Evolutionary conservation across 441 rosid species (phyloP), one percentile per base, ranked within the genome.

Genomic region (Raphanus hybrid): DNA sequence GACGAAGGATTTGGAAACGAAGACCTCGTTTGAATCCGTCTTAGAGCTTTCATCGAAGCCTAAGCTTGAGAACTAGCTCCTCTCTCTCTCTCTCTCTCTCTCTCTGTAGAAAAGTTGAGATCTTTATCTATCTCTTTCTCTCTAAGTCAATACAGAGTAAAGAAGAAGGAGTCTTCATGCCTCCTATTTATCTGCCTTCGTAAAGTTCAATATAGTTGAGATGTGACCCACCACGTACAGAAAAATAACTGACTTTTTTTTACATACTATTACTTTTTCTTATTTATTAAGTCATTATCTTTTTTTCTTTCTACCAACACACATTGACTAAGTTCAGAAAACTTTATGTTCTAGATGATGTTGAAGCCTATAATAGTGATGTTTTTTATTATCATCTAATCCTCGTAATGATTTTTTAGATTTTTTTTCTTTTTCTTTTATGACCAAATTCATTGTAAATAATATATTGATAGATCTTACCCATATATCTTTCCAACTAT

Each of bases 201-300:
- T 55, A 55, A 55, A 55, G 5, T 55, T 55, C 61, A 3, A 55
- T 55, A 18, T 55, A 55, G 61, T 55, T 55, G 61, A 55, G 5
- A 55, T 16, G 61, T 55, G 61, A 55, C 61, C 61, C 61, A 18
- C 61, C 61, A 55, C 61, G 61, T 55, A 55, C 27, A 55, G 2
- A n/a, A 55, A 48, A 54, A 54, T 16, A 55, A 55, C 60, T 18
- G 60, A 55, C 60, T 55, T 55, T 55, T 55, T 55, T 29, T 55
- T 10, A 55, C 60, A 55, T 54, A 54, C 7, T 54, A 54, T 18
- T 6, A 6, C 0, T 12, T 50, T 55, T 55, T 8, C 26, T 54
- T 54, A 54, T 54, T 54, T 54, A 54, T 55, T 55, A 55, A 55
- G 11, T 8, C 60, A 55, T 18, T 50, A 50, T 14, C 18, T 50